Evolutionary conservation across 2,329 filamentous ascomycete genomes (phyloP), one percentile per base, ranked within the genome.

Genomic region (Alternaria gansuensis): DNA sequence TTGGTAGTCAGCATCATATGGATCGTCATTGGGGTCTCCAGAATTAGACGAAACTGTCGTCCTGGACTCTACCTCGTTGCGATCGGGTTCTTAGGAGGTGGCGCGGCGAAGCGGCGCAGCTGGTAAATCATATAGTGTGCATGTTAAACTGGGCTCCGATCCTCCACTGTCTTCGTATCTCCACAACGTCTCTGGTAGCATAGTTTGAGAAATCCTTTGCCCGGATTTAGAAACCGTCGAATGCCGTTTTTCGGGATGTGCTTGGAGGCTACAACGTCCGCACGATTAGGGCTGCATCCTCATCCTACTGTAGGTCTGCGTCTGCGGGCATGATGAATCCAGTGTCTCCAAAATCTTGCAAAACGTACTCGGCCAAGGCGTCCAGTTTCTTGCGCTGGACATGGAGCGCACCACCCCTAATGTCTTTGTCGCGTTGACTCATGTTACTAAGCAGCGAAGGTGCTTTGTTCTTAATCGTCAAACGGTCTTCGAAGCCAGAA

Each of bases 301-400:
- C 34, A n/a, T 41, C 28, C 65, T 68, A 75, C 51, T 75, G 71
- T 57, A 77, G 73, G 21, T 67, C 73, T 41, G 72, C 74, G 54
- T 77, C 80, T 44, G 79, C 79, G 13, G 81, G 81, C 81, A 83
- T 82, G 41, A 79, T 69, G 62, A 83, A 83, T 7, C 79, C 79
- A 37, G 77, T 79, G 24, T 73, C 69, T 43, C 80, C 73, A 51
- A 83, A 81, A 41, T 83, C 80, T 10, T 66, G 65, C 41, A 78
- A 66, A 9, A 83, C 77, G 37, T 78, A 80, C 26, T 76, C 73
- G 1, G 80, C 77, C 68, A 83, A 72, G 4, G 78, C 78, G 51
- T 83, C 81, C 24, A 82, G 60, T 69, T 82, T 82, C 68, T 78
- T 81, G 11, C 81, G 77, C 58, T 84, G 82, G 23, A 83, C 75